Percentiles rank a stretch among this genome's conserved stretches.
Conservation (phyloP, 176 grass and related monocot genomes). For the sorghum (Sorghum bicolor) region DNA sequence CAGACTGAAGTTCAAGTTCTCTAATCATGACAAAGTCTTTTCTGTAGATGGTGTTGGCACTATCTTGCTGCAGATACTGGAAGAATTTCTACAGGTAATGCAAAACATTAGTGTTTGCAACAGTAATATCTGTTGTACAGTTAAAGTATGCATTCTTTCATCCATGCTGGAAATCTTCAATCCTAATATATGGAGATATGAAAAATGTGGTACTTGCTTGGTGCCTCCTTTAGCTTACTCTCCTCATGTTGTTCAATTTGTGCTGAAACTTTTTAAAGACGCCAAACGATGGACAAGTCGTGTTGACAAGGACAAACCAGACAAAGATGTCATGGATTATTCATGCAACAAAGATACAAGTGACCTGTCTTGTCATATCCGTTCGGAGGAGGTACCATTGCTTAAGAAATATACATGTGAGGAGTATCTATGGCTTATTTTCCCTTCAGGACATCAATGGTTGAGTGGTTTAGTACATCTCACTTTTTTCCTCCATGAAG, state of each 20-base stretch:
- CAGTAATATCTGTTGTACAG: slow-evolving; percentile 54
- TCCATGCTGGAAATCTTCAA: slow-evolving; percentile 75
- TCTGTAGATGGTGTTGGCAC: slow-evolving; percentile 59
- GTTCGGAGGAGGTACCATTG: slow-evolving; percentile 53
- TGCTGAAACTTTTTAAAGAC: slow-evolving; percentile 63
- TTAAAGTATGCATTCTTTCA: slow-evolving; percentile 72
- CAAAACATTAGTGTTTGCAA: slow-evolving; percentile 50
- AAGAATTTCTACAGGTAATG: slow-evolving; percentile 78
- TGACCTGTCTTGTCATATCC: slow-evolving; percentile 62
- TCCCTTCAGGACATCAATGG: slow-evolving; percentile 77
- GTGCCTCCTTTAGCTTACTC: slow-evolving; percentile 79
- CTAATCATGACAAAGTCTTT: slow-evolving; percentile 53
- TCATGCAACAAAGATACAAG: slow-evolving; percentile 31
- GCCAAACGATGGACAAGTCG: slow-evolving; percentile 52
- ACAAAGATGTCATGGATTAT: slow-evolving; percentile 33
- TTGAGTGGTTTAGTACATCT: slow-evolving; percentile 84
- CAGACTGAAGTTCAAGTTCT: slow-evolving; percentile 68
- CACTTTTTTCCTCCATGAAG: slow-evolving; percentile 66
- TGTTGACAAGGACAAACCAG: slow-evolving; percentile 45
- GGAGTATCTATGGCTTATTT: slow-evolving; percentile 64
- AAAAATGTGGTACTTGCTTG: slow-evolving; percentile 58
- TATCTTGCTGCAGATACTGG: slow-evolving; percentile 74
- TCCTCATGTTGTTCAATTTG: slow-evolving; percentile 65
- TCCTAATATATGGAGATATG: slow-evolving; percentile 59
- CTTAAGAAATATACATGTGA: slow-evolving; percentile 61